Evolutionary conservation across 352 stramenopile species (phyloP), one percentile per base, ranked within the genome.

Genomic region (Pythium aphanidermatum): DNA sequence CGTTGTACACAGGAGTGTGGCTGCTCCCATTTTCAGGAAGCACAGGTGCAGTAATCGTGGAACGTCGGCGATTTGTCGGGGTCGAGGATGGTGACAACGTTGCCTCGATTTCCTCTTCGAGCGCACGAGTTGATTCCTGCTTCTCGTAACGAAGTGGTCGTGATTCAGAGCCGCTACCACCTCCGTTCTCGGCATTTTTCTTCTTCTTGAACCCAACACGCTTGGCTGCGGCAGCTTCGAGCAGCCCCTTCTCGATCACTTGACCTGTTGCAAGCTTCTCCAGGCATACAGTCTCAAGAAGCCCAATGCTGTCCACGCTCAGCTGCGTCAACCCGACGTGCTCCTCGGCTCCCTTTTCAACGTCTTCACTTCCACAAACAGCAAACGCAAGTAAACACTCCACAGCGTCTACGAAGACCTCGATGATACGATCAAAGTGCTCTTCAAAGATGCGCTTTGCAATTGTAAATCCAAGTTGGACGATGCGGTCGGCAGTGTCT

Each of bases 381-480:
- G 76, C 75, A 58, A 92, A 92, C 5, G 80, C 80, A 11, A 92
- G 51, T 10, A 92, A 31, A 44, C 77, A 90, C 43, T 92, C 80
- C 7, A 92, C 77, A 1, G 73, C 74, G 42, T 92, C 80, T 0
- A 87, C 74, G 40, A 89, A 88, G 14, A 92, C 80, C 13, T 89
- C 77, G 7, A 85, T 60, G 34, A 90, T 80, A 40, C 70, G 69
- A 54, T 84, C 63, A 40, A 81, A 81, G 55, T 95, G 68, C 44
- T 70, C 54, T 51, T 86, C 64, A 47, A 96, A 49, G 43, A 96
- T 78, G 21, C 92, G 67, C 33, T 93, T 85, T 3, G 89, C 79
- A 33, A 97, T 94, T 51, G 91, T 69, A 41, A 86, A 86, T 1
- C 83, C 86, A 5, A 97, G 51, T 21, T 76, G 57, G 36, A 91